phyloP scores from a whole-genome alignment of 345 rosid species.

The Kandelia obovata region DNA sequence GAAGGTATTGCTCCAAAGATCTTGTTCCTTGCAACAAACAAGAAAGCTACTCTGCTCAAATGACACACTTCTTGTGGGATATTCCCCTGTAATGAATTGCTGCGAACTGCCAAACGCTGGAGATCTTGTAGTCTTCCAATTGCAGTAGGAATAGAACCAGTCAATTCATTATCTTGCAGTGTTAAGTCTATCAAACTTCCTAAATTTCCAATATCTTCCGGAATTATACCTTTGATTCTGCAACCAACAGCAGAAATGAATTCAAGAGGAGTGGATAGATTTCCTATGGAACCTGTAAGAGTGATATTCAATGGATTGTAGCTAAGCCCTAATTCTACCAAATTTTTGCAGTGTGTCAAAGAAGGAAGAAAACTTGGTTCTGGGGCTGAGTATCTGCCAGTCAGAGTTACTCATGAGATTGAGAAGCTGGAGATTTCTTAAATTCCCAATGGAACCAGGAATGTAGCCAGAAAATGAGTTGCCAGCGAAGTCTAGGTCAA shows the following conservation, averaged over 20 bases:
- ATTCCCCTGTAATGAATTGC: slow-evolving; percentile 3
- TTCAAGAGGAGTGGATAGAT: slow-evolving; percentile 5
- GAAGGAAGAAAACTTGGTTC: background rate
- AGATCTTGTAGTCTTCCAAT: slow-evolving; percentile 1
- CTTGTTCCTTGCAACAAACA: background rate
- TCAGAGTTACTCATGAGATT: slow-evolving; percentile 10
- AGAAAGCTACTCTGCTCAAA: background rate
- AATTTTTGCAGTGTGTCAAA: slow-evolving; percentile 5
- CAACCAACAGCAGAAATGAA: background rate
- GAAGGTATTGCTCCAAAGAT: background rate
- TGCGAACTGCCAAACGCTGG: background rate
- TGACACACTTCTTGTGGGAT: background rate
- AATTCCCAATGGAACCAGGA: slow-evolving; percentile 17
- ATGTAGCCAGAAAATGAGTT: slow-evolving; percentile 25
- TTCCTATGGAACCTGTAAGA: slow-evolving; percentile 14
- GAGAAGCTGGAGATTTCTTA: slow-evolving; percentile 10
- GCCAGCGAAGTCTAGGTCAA: background rate
- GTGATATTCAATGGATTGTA: background rate
- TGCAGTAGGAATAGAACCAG: slow-evolving; percentile 3
- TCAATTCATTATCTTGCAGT: background rate
- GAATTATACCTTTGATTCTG: slow-evolving; percentile 13
- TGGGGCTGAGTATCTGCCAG: background rate
- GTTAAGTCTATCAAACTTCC: background rate
- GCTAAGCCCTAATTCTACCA: background rate
- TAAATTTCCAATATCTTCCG: slow-evolving; percentile 4